A percentile compares a stretch with the other conserved stretches of the same genome.
phyloP scores from a whole-genome alignment of 1,284 basidiomycete species.

The Boletus subluridellus region DNA sequence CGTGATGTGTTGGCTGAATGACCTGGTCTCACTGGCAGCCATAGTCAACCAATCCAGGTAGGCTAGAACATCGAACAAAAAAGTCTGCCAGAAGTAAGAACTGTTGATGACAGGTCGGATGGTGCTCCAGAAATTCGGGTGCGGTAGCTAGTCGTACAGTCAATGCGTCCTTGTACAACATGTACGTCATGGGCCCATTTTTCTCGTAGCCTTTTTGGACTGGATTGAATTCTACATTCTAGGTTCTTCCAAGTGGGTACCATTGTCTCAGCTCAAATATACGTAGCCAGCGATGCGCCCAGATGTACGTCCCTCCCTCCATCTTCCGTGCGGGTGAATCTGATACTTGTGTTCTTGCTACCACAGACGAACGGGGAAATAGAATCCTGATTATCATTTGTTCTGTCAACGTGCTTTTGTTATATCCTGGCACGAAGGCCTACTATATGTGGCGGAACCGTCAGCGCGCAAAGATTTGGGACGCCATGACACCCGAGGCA shows the following conservation, averaged over 20 bases:
- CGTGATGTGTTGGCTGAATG: slow-evolving; percentile 7
- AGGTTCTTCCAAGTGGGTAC: slow-evolving; percentile 45
- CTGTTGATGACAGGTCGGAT: slow-evolving; percentile 40
- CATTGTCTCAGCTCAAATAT: slow-evolving; percentile 46
- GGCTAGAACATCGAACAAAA: background rate
- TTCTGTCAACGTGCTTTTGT: slow-evolving; percentile 44
- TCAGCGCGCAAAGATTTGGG: slow-evolving; percentile 48
- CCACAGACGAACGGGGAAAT: slow-evolving; percentile 50
- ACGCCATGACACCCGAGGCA: slow-evolving; percentile 49
- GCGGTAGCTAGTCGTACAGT: slow-evolving; percentile 54
- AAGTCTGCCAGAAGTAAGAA: background rate
- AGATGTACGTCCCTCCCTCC: slow-evolving; percentile 33
- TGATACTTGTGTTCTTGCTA: background rate
- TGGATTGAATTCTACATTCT: background rate
- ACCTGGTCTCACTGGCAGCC: slow-evolving; percentile 1
- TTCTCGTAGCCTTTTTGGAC: background rate
- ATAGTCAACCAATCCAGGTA: slow-evolving; percentile 39
- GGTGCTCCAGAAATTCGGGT: slow-evolving; percentile 55
- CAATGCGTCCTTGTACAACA: slow-evolving; percentile 55
- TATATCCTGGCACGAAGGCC: slow-evolving; percentile 50
- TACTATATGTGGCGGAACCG: slow-evolving; percentile 54
- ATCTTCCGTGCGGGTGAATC: background rate
- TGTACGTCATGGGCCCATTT: slow-evolving; percentile 29
- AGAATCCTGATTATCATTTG: slow-evolving; percentile 43
- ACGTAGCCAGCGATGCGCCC: slow-evolving; percentile 47